phyloP scores from a whole-genome alignment of 345 rosid genomes.

The Linum tenue region DNA sequence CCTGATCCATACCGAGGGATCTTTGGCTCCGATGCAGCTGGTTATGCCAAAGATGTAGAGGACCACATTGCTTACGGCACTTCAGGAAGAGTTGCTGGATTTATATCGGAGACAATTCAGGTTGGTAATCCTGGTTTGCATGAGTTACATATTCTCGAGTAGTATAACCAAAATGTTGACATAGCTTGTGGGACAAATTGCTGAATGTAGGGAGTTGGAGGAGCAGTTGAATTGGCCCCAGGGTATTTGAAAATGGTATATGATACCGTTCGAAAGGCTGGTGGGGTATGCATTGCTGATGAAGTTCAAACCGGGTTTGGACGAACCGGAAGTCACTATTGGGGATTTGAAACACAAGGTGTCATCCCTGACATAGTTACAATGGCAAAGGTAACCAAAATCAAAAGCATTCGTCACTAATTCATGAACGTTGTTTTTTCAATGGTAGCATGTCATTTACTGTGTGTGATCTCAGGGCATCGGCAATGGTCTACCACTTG shows the following conservation, averaged over 20 bases:
- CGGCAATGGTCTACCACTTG: too few species aligned
- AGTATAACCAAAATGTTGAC: background rate
- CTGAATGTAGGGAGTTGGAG: slow-evolving; percentile 68
- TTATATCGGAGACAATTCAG: slow-evolving; percentile 92
- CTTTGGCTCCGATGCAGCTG: slow-evolving; percentile 72
- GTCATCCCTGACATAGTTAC: slow-evolving; percentile 93
- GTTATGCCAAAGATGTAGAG: slow-evolving; percentile 80
- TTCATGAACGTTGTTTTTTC: too few species aligned
- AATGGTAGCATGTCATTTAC: too few species aligned
- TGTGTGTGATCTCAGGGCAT: too few species aligned
- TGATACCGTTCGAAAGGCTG: slow-evolving; percentile 72
- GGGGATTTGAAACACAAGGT: slow-evolving; percentile 92
- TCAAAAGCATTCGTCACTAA: too few species aligned
- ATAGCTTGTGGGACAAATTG: slow-evolving; percentile 2
- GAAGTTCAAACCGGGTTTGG: slow-evolving; percentile 97
- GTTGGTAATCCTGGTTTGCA: slow-evolving; percentile 21
- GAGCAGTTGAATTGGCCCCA: slow-evolving; percentile 91
- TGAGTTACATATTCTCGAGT: background rate
- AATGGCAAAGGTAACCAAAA: slow-evolving; percentile 77
- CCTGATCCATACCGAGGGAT: slow-evolving; percentile 85
- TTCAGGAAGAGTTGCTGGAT: slow-evolving; percentile 86
- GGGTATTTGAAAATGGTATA: slow-evolving; percentile 77
- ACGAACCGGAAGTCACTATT: slow-evolving; percentile 84
- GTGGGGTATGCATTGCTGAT: slow-evolving; percentile 90
- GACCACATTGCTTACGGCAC: slow-evolving; percentile 89